Base-by-base conservation (phyloP, 305 asterid species). In the Nicotiana rustica region DNA sequence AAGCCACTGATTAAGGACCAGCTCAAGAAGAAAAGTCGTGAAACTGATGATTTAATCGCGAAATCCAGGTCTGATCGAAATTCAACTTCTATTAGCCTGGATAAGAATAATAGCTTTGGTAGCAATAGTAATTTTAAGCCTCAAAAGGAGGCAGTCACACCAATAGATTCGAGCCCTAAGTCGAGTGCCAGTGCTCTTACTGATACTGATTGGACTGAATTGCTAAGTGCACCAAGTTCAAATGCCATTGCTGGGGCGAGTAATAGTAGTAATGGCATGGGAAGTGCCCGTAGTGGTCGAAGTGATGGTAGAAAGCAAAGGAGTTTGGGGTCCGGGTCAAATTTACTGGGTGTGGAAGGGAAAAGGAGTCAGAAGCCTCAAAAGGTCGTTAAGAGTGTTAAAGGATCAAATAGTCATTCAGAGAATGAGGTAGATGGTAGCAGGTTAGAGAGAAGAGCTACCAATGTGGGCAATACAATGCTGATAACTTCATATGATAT, bases 141-240 rank as follows among this genome's bases (percentile, higher is more conserved):
- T 78, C 90, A 84, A 82, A 86, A 85, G 89, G 93, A 86, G 44
- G 84, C 82, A 55, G 87, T 44, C 59, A 81, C 77, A 68, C 82
- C 89, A 57, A 79, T 52, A 62, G 87, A 85, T 76, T 66, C 78
- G 82, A 88, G 87, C 33, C 77, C 91, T n/a, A 95, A 86, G 83
- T 66, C 85, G 49, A 86, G 85, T 77, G 59, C 73, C 73, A 87
- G 83, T 71, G 84, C 86, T 84, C 90, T 91, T 77, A 91, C 90
- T 3, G 97, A 96, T 84, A 86, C 87, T 87, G 99, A 96, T 88
- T 96, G 99, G 99, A 94, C 99, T 6, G 97, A 96, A 85, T 89
- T 96, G 84, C 86, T 96, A 76, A 91, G 95, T 87, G 92, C 87
- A 80, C 96, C 97, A 4, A 90, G 88, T 82, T 88, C 85, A 85